These are phyloP conservation scores for Hypholoma sublateritium DNA, from an alignment of 768 basidiomycete species.

Conservation along the genomic window DNA sequence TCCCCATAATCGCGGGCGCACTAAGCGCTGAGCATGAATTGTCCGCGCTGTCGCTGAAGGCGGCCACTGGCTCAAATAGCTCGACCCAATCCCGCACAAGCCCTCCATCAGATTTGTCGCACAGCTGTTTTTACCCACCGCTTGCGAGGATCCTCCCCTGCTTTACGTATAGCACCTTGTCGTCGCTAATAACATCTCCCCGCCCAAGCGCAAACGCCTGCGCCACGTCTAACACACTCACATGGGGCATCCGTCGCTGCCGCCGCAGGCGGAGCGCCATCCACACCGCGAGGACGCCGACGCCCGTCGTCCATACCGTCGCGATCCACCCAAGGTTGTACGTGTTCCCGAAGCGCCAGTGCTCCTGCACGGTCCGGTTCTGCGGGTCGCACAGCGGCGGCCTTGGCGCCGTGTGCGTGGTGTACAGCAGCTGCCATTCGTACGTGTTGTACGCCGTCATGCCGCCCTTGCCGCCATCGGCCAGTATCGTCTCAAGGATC, in stretches of 20 bases:
- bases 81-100: too few relatives aligned
- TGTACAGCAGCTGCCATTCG: neutral
- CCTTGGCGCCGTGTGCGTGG: neutral
- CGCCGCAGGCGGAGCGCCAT: neutral
- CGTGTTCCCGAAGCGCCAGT: conserved; percentile 8
- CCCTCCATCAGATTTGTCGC: too few relatives aligned
- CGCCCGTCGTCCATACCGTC: conserved; percentile 1
- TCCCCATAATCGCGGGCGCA: too few relatives aligned
- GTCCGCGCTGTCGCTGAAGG: too few relatives aligned
- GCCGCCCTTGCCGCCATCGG: conserved; percentile 6
- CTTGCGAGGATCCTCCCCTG: neutral
- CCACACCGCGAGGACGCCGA: neutral
- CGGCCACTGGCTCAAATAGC: too few relatives aligned
- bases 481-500: conserved; percentile 1
- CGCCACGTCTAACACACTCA: neutral
- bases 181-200: neutral
- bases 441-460: neutral
- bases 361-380: conserved; percentile 2
- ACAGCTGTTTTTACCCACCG: too few relatives aligned
- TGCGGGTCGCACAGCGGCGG: neutral
- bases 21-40: too few relatives aligned
- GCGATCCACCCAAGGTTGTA: conserved; percentile 10
- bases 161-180: neutral
- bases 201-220: conserved; percentile 5
- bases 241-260: neutral